Evolutionary conservation across 192 early-diverging fungal genomes (phyloP).

Genomic region (Phlyctochytrium planicorne): DNA sequence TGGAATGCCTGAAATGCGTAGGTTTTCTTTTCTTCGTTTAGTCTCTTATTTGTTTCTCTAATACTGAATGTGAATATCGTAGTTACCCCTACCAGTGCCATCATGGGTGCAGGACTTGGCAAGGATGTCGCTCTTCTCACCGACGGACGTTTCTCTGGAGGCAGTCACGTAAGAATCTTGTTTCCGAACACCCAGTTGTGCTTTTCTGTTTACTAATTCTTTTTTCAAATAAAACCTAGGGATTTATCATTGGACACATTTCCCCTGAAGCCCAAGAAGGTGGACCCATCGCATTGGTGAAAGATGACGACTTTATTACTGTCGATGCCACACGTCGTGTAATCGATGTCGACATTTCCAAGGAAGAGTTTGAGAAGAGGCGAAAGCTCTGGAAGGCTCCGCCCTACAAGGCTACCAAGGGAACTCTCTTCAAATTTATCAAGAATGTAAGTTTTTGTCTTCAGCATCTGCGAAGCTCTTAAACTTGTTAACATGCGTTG

Average conservation of each 20-base stretch:
- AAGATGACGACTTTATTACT: conserved; percentile 83
- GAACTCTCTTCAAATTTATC: conserved; percentile 93
- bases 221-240: conserved; percentile 50
- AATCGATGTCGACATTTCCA: conserved; percentile 76
- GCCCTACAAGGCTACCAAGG: conserved; percentile 81
- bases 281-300: conserved; percentile 90
- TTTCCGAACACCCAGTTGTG: neutral
- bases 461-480: neutral
- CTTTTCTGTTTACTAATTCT: conserved; percentile 13
- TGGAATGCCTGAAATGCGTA: conserved; percentile 99
- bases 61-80: conserved; percentile 6
- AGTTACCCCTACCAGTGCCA: conserved; percentile 93
- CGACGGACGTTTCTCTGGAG: conserved; percentile 98
- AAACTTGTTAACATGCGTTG: conserved; percentile 1
- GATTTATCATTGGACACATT: conserved; percentile 99
- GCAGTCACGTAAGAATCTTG: conserved; percentile 74
- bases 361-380: conserved; percentile 74
- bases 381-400: conserved; percentile 75
- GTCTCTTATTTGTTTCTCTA: neutral
- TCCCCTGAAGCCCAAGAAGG: conserved; percentile 97
- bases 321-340: conserved; percentile 83
- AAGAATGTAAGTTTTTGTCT: conserved; percentile 41
- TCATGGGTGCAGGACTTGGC: conserved; percentile 99
- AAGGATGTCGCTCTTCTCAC: conserved; percentile 96
- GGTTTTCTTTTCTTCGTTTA: conserved; percentile 17